phyloP scores from a whole-genome alignment of 805 yeast genomes.

The Candida multigemmis region DNA sequence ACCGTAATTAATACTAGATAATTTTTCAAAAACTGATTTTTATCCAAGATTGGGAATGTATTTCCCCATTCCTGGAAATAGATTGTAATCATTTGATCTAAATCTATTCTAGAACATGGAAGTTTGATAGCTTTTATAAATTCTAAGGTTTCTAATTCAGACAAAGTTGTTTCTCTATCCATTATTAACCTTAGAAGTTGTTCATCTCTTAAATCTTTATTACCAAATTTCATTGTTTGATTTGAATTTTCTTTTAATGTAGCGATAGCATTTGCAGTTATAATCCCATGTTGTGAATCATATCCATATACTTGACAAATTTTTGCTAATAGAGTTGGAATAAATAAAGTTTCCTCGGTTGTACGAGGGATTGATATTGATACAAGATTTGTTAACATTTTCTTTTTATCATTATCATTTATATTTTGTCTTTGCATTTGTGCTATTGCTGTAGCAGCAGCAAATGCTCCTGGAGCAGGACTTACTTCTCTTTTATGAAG shows the following conservation, averaged over 20 bases:
- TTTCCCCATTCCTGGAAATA: constrained; percentile 77
- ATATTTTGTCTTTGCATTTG: constrained; percentile 36
- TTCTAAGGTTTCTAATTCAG: constrained; percentile 29
- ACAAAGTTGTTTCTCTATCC: constrained; percentile 19
- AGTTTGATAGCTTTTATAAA: constrained; percentile 29
- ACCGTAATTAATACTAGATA: constrained; percentile 41
- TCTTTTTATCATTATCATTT: constrained; percentile 19
- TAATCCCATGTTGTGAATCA: constrained; percentile 58
- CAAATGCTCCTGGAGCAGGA: constrained; percentile 68
- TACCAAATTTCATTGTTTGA: too few relatives aligned
- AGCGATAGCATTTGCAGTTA: constrained; percentile 65
- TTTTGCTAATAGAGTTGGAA: constrained; percentile 62
- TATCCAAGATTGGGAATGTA: constrained; percentile 60
- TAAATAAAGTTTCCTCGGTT: constrained; percentile 69
- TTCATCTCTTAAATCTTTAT: constrained; percentile 6
- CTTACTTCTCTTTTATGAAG: constrained; percentile 33
- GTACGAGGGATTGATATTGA: constrained; percentile 70
- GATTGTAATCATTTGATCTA: constrained; percentile 59
- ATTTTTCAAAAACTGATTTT: constrained; percentile 54
- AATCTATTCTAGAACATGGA: constrained; percentile 44
- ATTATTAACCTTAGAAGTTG: constrained; percentile 12
- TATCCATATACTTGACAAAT: constrained; percentile 66
- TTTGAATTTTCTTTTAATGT: constrained; percentile 44
- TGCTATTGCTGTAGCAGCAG: constrained; percentile 54
- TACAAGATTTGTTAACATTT: constrained; percentile 35